These are phyloP conservation scores for Scalesia atractyloides DNA, from an alignment of 129 eudicot genomes.

Conservation along the genomic window DNA sequence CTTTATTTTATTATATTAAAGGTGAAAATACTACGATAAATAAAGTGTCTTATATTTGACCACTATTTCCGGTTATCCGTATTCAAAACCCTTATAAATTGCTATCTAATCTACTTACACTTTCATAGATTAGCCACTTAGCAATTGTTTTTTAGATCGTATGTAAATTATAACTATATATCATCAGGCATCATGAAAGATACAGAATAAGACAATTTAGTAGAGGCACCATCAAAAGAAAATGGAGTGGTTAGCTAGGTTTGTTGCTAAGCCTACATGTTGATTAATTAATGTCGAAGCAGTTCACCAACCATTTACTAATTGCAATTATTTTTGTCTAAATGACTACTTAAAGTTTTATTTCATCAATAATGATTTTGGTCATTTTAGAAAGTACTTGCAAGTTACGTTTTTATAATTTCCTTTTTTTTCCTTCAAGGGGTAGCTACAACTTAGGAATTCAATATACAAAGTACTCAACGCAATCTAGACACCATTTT, in stretches of 20 bases:
- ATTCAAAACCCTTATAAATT: too few relatives aligned
- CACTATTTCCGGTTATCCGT: too few relatives aligned
- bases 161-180: too few relatives aligned
- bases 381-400: neutral
- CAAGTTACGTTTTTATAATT: neutral
- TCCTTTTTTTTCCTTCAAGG: neutral
- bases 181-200: too few relatives aligned
- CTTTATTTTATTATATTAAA: too few relatives aligned
- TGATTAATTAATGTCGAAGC: neutral
- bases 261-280: neutral
- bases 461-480: neutral
- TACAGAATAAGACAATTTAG: too few relatives aligned
- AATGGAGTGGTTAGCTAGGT: neutral
- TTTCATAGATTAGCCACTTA: too few relatives aligned
- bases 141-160: too few relatives aligned
- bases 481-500: neutral
- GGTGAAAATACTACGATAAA: too few relatives aligned
- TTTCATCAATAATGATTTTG: neutral
- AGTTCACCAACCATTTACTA: slow-evolving; percentile 3
- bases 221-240: neutral
- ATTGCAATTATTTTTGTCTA: neutral
- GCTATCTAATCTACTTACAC: too few relatives aligned
- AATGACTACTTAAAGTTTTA: neutral
- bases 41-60: too few relatives aligned
- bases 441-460: neutral